Evolutionary conservation across 2,329 filamentous ascomycete genomes (phyloP), one percentile per base, ranked within the genome.

Genomic region (Xylaria multiplex): DNA sequence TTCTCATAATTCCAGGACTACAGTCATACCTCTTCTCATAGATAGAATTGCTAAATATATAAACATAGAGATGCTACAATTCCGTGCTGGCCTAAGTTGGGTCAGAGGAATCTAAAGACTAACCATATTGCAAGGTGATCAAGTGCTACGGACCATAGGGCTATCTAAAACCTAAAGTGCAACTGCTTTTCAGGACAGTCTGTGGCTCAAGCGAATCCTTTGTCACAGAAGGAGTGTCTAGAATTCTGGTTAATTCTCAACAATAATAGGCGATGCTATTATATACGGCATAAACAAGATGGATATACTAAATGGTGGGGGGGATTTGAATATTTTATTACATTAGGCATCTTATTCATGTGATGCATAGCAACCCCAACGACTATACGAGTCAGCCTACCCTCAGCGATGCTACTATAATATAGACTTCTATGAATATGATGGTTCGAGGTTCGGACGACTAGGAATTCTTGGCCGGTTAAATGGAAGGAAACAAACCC

Each of bases 11-110:
- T 35, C 11, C 52, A 16, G 11, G 6, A n/a, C 9, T 40, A 40
- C 22, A 46, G 8, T 2, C 16, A 6, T 49, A 22, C 30, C 40
- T 49, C 9, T 35, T 43, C 9, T 35, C 24, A 24, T 37, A 42
- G 2, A 8, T 37, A 42, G 5, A 8, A 14, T 53, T 50, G 30
- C 62, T 69, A 56, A 68, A 53, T 14, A 3, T 30, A 7, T 14
- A 9, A 27, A 27, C 37, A 40, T 35, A 72, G 70, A 68, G 30
- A 52, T 54, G 54, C 35, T 72, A 70, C 40, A 71, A 71, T 3
- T 72, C 72, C 46, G 72, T 73, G 3, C n/a, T 27, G 49, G 24
- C 48, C 11, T 37, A 35, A 9, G 1, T 60, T 35, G 58, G 48
- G 11, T 3, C 6, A 3, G 16, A 16, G 5, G n/a, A 24, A 9